Conservation (phyloP, 225 moss, liverwort and hornwort genomes). For the Marchantia paleacea region DNA sequence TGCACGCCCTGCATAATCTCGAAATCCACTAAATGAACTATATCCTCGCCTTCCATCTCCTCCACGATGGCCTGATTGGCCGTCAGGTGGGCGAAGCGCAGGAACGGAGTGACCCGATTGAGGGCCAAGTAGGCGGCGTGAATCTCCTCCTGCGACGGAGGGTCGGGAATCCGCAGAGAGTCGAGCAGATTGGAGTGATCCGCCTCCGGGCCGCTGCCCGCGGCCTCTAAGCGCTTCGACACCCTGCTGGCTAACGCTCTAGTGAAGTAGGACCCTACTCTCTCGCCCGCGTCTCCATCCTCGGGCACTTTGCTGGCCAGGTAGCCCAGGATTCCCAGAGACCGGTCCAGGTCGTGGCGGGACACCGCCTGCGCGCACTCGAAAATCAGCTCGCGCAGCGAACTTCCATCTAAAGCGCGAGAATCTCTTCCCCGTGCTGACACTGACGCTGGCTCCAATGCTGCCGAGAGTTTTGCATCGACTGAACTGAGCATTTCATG, state of each 20-base stretch:
- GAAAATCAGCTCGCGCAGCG: slow-evolving; percentile 68
- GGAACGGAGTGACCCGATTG: slow-evolving; percentile 82
- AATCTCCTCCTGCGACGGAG: slow-evolving; percentile 58
- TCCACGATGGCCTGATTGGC: slow-evolving; percentile 95
- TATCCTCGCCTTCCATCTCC: slow-evolving; percentile 73
- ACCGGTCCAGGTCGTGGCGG: slow-evolving; percentile 65
- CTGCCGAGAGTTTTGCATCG: slow-evolving; percentile 73
- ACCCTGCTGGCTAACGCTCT: slow-evolving; percentile 72
- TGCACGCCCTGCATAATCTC: slow-evolving; percentile 96
- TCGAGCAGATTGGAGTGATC: slow-evolving; percentile 21
- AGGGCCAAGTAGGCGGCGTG: slow-evolving; percentile 82
- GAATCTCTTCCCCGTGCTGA: slow-evolving; percentile 44
- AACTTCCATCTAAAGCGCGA: slow-evolving; percentile 54
- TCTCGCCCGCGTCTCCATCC: slow-evolving; percentile 75
- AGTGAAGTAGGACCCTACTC: slow-evolving; percentile 70
- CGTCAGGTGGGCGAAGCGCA: slow-evolving; percentile 88
- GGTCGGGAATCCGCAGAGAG: slow-evolving; percentile 30
- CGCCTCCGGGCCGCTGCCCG: slow-evolving; percentile 32
- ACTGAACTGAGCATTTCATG: slow-evolving; percentile 99
- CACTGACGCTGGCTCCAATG: slow-evolving; percentile 51
- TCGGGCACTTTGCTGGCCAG: slow-evolving; percentile 59
- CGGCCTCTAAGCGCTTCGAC: slow-evolving; percentile 27
- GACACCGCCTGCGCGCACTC: slow-evolving; percentile 78
- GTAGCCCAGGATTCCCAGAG: slow-evolving; percentile 58
- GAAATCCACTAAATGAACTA: slow-evolving; percentile 81